These are phyloP conservation scores for Arachnopeziza araneosa DNA, from an alignment of 2,329 filamentous ascomycete genomes.

Conservation along the genomic window DNA sequence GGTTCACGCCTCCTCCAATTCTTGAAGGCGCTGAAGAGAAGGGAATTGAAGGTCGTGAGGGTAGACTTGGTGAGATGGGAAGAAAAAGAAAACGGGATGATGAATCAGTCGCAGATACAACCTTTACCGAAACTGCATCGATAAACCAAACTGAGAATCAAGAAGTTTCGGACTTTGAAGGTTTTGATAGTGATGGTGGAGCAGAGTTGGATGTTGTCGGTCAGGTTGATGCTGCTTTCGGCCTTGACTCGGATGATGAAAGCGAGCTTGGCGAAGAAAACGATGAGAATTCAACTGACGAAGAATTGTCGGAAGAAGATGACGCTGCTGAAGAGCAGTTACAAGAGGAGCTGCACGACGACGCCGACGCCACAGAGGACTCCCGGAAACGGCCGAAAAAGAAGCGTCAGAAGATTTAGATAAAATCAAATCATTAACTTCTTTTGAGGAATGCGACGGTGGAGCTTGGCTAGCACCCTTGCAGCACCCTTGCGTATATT, in stretches of 20 bases:
- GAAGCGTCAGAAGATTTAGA: conserved; percentile 29
- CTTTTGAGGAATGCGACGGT: background rate
- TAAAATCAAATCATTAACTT: background rate
- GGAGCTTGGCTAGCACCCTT: too few relatives aligned
- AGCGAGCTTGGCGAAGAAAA: conserved; percentile 38
- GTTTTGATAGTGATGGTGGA: conserved; percentile 40
- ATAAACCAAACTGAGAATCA: conserved; percentile 23
- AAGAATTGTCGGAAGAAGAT: conserved; percentile 21
- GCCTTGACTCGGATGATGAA: conserved; percentile 31
- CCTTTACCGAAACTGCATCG: conserved; percentile 27
- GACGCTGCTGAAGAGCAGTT: conserved; percentile 28
- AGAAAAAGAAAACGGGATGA: conserved; percentile 68
- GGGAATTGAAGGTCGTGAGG: conserved; percentile 63
- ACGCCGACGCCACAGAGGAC: conserved; percentile 15
- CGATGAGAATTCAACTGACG: conserved; percentile 22
- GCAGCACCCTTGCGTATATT: too few relatives aligned
- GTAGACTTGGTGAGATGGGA: conserved; percentile 79
- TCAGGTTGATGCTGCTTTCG: conserved; percentile 29
- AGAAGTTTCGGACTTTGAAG: conserved; percentile 40
- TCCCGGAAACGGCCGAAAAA: conserved; percentile 22
- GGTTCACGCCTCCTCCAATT: conserved; percentile 80
- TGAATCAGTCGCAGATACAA: conserved; percentile 33
- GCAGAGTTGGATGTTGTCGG: conserved; percentile 24
- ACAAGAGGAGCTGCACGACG: conserved; percentile 25
- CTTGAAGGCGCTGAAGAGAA: conserved; percentile 46